Evolutionary conservation across 2,329 filamentous ascomycete genomes (phyloP), one percentile per base, ranked within the genome.

Genomic region (Hymenoscyphus linearis): DNA sequence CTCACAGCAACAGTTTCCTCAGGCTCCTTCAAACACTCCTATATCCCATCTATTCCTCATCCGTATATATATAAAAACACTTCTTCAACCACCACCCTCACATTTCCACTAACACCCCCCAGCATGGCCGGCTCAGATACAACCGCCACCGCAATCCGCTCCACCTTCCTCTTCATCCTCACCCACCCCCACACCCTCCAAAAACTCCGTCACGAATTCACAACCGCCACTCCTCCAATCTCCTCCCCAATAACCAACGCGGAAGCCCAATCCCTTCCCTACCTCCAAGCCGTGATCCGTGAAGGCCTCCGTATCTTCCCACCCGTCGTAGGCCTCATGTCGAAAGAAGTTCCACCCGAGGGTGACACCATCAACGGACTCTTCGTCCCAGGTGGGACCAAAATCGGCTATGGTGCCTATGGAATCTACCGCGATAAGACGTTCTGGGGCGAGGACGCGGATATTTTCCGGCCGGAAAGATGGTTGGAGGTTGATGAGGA

Each of bases 41-140:
- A 40, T 40, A 14, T n/a, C 40, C 7, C 7, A 10, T 22, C 3
- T 47, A 3, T 12, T 22, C n/a, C n/a, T n/a, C n/a, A n/a, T n/a
- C n/a, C n/a, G n/a, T n/a, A n/a, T n/a, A n/a, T n/a, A n/a, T n/a
- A n/a, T n/a, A n/a, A n/a, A n/a, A n/a, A n/a, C n/a, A n/a, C n/a
- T n/a, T n/a, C n/a, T n/a, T n/a, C n/a, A n/a, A n/a, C n/a, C n/a
- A n/a, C n/a, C n/a, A n/a, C n/a, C n/a, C n/a, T n/a, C n/a, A n/a
- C n/a, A n/a, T n/a, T n/a, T n/a, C n/a, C n/a, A 3, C 44, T 57
- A 26, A 44, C 22, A 37, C 14, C 26, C 40, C 40, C 18, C 35
- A 59, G 60, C 52, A 74, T 83, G 4, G 83, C 82, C 2, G 83
- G 83, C 4, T 82, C 81, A 0, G 83, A 85, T 62, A 84, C 81